Evolutionary conservation across 139 green algal genomes (phyloP), one percentile per base, ranked within the genome.

Genomic region (Coelastrella sp.): DNA sequence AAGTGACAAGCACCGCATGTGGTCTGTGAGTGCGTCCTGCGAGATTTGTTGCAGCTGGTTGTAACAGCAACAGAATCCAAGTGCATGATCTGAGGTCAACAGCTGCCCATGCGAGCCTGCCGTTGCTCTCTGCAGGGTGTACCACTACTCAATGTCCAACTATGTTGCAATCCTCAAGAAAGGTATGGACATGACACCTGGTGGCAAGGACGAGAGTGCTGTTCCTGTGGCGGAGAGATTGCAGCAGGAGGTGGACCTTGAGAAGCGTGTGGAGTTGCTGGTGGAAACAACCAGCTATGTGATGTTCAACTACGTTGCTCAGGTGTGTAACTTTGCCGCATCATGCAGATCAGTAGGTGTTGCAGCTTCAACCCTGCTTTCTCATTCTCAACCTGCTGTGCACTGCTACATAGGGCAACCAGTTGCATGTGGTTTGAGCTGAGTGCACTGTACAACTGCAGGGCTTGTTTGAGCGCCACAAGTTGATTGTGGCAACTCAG

Each of bases 381-480:
- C n/a, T n/a, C n/a, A n/a, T n/a, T n/a, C n/a, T n/a, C n/a, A n/a
- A n/a, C n/a, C n/a, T n/a, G n/a, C n/a, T n/a, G n/a, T n/a, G n/a
- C n/a, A n/a, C n/a, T n/a, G n/a, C n/a, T n/a, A n/a, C n/a, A n/a
- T n/a, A n/a, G n/a, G n/a, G n/a, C n/a, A n/a, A n/a, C n/a, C n/a
- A n/a, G n/a, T n/a, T n/a, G n/a, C n/a, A n/a, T n/a, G n/a, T n/a
- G n/a, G n/a, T n/a, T n/a, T n/a, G n/a, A n/a, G n/a, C n/a, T n/a
- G n/a, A n/a, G n/a, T n/a, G n/a, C n/a, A n/a, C n/a, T n/a, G n/a
- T n/a, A n/a, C n/a, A n/a, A n/a, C n/a, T 79, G 21, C 93, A 95
- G 90, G 96, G 95, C 68, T 85, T 98, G 74, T 98, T 98, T 91
- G 96, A 98, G 92, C 90, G 93, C 6, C 95, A 98, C 93, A 98